Evolutionary conservation across 768 basidiomycete genomes (phyloP).

Genomic region (Phlegmacium glaucopus): DNA sequence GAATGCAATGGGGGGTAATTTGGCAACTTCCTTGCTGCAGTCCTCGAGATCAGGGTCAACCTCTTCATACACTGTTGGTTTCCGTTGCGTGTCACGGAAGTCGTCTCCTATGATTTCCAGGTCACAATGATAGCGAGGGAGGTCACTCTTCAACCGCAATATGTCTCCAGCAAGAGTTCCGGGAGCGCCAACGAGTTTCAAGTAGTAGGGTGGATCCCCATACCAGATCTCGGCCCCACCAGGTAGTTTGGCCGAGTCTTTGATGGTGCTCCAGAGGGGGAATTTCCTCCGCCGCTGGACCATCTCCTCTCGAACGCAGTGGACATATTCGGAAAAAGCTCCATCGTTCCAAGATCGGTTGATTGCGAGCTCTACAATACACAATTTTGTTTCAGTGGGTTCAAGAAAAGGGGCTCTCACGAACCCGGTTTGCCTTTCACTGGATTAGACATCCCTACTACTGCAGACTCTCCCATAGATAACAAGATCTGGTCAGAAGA

Average conservation of each 20-base stretch:
- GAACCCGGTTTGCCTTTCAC: neutral
- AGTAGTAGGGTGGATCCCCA: conserved; percentile 1
- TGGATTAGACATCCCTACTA: neutral
- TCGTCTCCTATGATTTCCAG: conserved; percentile 2
- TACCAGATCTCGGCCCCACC: conserved; percentile 3
- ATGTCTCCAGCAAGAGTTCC: conserved; percentile 5
- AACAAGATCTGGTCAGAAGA: too few relatives aligned
- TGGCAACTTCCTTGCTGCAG: neutral
- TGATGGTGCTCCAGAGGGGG: neutral
- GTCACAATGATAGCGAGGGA: conserved; percentile 1
- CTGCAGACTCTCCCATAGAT: too few relatives aligned
- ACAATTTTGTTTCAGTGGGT: neutral
- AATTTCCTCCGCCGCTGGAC: neutral
- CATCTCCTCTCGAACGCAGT: neutral
- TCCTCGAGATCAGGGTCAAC: neutral
- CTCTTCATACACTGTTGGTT: neutral
- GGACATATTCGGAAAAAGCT: neutral
- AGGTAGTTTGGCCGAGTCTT: neutral
- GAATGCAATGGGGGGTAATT: conserved; percentile 1
- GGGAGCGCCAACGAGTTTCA: neutral
- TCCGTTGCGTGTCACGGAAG: neutral
- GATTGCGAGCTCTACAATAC: neutral
- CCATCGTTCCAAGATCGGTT: neutral
- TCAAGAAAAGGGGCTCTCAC: neutral
- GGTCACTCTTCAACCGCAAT: neutral